These are phyloP conservation scores for Mercurialis annua DNA, from an alignment of 345 rosid species.

Conservation along the genomic window DNA sequence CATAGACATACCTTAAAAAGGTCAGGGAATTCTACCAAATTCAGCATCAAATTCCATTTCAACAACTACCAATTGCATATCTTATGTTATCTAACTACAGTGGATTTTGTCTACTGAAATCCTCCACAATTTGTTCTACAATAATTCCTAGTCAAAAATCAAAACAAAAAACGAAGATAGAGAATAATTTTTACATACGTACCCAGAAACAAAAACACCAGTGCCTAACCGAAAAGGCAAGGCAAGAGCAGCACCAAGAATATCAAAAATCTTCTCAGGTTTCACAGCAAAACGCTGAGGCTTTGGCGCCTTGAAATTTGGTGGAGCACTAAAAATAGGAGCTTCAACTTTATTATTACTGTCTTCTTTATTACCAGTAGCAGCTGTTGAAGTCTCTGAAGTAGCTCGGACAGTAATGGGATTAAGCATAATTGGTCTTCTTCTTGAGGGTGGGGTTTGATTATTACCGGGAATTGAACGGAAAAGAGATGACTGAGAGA, in stretches of 20 bases:
- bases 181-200: not conserved
- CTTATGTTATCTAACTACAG: not conserved
- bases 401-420: conserved; percentile 37
- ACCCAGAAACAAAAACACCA: conserved; percentile 82
- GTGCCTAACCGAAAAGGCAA: conserved; percentile 72
- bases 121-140: not conserved
- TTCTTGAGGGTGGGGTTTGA: conserved; percentile 25
- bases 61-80: not conserved
- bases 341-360: conserved; percentile 19
- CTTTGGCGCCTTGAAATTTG: conserved; percentile 67
- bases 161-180: too few species aligned
- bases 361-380: conserved; percentile 32
- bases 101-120: not conserved
- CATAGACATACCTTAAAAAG: too few species aligned
- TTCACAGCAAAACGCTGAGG: conserved; percentile 62
- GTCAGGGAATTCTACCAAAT: too few species aligned
- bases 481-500: conserved; percentile 40
- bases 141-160: not conserved
- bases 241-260: conserved; percentile 65
- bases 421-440: conserved; percentile 23
- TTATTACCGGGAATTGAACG: conserved; percentile 25
- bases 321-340: conserved; percentile 43
- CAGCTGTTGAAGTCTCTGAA: conserved; percentile 34
- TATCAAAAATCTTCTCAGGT: conserved; percentile 53
- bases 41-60: not conserved